Conservation (phyloP, 768 basidiomycete species). For the Cyclocybe aegerita region DNA sequence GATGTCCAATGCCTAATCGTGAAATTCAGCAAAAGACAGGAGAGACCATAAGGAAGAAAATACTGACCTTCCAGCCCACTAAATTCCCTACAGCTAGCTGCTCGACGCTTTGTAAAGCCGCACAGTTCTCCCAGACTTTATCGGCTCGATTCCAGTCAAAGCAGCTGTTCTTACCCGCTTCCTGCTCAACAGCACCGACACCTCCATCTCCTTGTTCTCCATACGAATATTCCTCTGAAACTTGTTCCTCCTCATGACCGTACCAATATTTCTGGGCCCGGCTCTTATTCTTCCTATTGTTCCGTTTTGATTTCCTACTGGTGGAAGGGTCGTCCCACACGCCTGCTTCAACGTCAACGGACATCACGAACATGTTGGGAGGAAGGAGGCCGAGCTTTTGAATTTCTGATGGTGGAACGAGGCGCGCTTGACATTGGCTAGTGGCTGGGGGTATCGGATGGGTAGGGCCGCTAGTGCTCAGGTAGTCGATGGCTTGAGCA, state of each 20-base stretch:
- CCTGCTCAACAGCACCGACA: background rate
- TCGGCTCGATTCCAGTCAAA: constrained; percentile 41
- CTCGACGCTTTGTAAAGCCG: constrained; percentile 18
- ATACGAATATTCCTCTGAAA: constrained; percentile 16
- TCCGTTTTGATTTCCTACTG: constrained; percentile 15
- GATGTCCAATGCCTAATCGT: constrained; percentile 52
- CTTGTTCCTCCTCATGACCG: constrained; percentile 12
- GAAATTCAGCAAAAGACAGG: background rate
- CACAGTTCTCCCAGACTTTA: constrained; percentile 26
- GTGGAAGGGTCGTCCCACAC: constrained; percentile 25
- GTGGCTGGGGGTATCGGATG: background rate
- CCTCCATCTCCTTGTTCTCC: constrained; percentile 16
- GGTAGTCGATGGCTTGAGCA: background rate
- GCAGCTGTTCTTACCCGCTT: background rate
- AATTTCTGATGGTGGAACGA: constrained; percentile 67
- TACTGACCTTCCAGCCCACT: constrained; percentile 52
- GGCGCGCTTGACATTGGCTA: constrained; percentile 19
- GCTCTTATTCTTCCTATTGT: constrained; percentile 35
- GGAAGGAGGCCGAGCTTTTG: constrained; percentile 50
- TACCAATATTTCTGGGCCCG: constrained; percentile 5
- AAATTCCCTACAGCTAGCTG: constrained; percentile 29
- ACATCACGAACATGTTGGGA: constrained; percentile 66
- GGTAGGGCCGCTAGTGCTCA: background rate
- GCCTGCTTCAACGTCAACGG: constrained; percentile 65
- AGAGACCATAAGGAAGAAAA: background rate